Conservation (phyloP, 768 basidiomycete species). For the Tricholoma sp. region DNA sequence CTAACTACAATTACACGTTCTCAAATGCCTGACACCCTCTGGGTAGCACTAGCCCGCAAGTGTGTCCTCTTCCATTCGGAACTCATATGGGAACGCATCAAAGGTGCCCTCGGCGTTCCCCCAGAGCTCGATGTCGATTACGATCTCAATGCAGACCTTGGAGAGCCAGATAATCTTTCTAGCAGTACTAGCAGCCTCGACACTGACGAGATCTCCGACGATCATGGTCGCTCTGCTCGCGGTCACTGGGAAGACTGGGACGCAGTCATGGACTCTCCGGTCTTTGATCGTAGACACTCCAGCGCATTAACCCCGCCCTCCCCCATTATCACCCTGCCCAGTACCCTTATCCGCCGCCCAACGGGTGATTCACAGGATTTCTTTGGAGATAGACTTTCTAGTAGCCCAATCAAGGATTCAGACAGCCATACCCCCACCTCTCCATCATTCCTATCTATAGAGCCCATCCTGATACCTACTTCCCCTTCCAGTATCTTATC, state of each 20-base stretch:
- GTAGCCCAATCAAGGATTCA: background rate
- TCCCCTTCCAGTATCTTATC: conserved; percentile 20
- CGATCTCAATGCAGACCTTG: conserved; percentile 9
- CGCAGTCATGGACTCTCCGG: conserved; percentile 39
- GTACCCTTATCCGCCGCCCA: background rate
- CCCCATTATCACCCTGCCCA: background rate
- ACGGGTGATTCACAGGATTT: background rate
- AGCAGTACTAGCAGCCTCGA: conserved; percentile 21
- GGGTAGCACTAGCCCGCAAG: conserved; percentile 67
- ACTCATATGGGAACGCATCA: conserved; percentile 88
- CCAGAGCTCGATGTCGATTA: conserved; percentile 73
- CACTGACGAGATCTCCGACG: conserved; percentile 38
- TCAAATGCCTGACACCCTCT: conserved; percentile 61
- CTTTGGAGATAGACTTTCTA: background rate
- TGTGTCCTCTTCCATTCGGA: conserved; percentile 77
- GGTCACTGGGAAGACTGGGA: conserved; percentile 45
- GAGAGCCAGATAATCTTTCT: conserved; percentile 12
- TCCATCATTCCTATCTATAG: conserved; percentile 32
- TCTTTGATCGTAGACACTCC: conserved; percentile 16
- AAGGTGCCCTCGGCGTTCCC: conserved; percentile 82
- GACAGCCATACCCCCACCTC: conserved; percentile 6
- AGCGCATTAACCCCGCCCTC: background rate
- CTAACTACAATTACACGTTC: conserved; percentile 61
- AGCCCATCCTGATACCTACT: conserved; percentile 45
- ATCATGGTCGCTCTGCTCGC: conserved; percentile 31